Evolutionary conservation across 202 grass and related monocot species (phyloP), one percentile per base, ranked within the genome.

Genomic region (Musa balbisiana): DNA sequence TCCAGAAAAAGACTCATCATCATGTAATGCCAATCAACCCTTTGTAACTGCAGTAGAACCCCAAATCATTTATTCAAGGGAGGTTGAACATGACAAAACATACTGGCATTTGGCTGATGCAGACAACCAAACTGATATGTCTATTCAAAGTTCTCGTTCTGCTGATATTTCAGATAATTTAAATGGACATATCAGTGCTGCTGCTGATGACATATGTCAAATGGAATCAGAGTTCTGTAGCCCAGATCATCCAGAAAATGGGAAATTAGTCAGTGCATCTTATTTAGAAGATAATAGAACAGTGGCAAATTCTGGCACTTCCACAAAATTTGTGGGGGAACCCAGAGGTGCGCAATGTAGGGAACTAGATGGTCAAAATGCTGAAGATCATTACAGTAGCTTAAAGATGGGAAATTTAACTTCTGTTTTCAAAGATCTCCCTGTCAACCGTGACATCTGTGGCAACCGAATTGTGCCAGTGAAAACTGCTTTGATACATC

Each of bases 141-240:
- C 55, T 80, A 73, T 79, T 74, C 72, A 82, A 83, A 75, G 66
- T 10, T 75, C 75, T 75, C 68, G 78, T 11, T 75, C 74, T 82
- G 14, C 29, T 43, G 68, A 53, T 53, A 77, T 78, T 56, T 72
- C 85, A 82, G 55, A 77, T 74, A 64, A 75, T 80, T 82, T 67
- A 24, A 75, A 78, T 85, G 63, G 78, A 68, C 75, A 70, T 73
- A 83, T 53, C 74, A 81, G 80, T 75, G 78, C 77, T 74, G 75
- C 76, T 78, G 87, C 82, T 55, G 79, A 85, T 75, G 81, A 85
- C 51, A 89, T 86, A 73, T 79, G 83, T 79, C 85, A 80, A 69
- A 83, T 87, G 81, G 87, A 90, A 84, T 55, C 81, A 85, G 70
- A 79, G 52, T 79, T 93, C 8, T 77, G 85, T 82, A 85, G 84